These are phyloP conservation scores for Chenopodium formosanum DNA, from an alignment of 148 eudicot genomes.

Conservation along the genomic window DNA sequence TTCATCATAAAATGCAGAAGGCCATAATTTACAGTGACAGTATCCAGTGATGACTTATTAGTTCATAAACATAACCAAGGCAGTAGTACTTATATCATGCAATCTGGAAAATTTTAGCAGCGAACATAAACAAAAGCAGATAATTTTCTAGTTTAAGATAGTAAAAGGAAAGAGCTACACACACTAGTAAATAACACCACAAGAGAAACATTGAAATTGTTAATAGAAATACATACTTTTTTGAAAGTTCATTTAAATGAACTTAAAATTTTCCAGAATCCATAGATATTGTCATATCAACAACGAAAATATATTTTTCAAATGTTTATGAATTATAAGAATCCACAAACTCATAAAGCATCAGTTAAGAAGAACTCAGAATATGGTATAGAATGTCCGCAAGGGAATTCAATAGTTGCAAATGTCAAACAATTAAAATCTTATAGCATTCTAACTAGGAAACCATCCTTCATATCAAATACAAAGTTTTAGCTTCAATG, in stretches of 20 bases:
- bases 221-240: too few species aligned
- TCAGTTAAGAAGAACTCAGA: not conserved
- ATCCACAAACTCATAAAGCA: not conserved
- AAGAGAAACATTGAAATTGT: too few species aligned
- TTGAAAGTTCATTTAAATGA: not conserved
- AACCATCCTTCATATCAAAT: not conserved
- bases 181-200: not conserved
- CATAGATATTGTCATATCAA: not conserved
- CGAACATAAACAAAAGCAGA: not conserved
- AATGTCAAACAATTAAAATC: not conserved
- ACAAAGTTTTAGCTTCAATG: not conserved
- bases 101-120: not conserved
- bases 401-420: not conserved
- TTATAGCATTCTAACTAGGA: not conserved
- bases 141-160: not conserved
- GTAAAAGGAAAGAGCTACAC: not conserved
- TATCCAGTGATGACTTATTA: not conserved
- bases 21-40: not conserved
- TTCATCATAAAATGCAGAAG: not conserved
- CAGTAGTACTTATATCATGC: not conserved
- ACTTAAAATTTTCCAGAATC: not conserved
- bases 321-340: not conserved
- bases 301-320: not conserved
- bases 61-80: not conserved
- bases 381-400: not conserved